These are phyloP conservation scores for Yamadazyma diddensiae DNA, from an alignment of 1,139 yeast genomes.

Conservation along the genomic window DNA sequence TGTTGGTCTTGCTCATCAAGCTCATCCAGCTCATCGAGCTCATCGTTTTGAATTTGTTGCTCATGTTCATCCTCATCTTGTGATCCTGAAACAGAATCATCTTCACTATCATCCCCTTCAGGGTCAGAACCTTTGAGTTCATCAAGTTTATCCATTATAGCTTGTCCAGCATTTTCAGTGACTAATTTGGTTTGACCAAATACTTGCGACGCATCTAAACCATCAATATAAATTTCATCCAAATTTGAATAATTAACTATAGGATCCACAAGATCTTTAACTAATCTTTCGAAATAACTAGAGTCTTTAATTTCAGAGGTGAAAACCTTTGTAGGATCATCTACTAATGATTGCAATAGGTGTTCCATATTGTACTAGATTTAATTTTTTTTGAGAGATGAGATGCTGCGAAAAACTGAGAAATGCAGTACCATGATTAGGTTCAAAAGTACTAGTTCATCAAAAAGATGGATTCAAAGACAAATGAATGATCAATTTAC, in stretches of 20 bases:
- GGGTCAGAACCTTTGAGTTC: conserved; percentile 20
- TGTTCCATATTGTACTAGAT: conserved; percentile 13
- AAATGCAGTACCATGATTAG: conserved; percentile 6
- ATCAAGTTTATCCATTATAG: conserved; percentile 35
- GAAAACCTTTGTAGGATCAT: conserved; percentile 16
- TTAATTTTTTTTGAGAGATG: conserved; percentile 12
- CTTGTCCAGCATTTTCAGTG: conserved; percentile 33
- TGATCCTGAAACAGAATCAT: conserved; percentile 12
- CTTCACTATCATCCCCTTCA: conserved; percentile 16
- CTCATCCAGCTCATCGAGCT: conserved; percentile 7
- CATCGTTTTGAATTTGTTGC: too few relatives aligned
- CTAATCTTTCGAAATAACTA: conserved; percentile 30
- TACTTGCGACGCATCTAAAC: conserved; percentile 85
- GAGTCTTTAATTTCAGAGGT: conserved; percentile 7
- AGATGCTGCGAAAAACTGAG: conserved; percentile 10
- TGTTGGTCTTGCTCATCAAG: conserved; percentile 4
- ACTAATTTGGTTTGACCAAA: conserved; percentile 92
- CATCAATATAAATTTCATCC: conserved; percentile 81
- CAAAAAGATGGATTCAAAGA: conserved; percentile 61
- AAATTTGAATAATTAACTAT: conserved; percentile 62
- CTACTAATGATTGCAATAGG: conserved; percentile 15
- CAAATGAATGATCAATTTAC: conserved; percentile 64
- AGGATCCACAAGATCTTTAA: conserved; percentile 64
- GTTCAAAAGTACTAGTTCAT: conserved; percentile 31
- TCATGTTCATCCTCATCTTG: conserved; percentile 5